phyloP scores from a whole-genome alignment of 2,329 filamentous ascomycete species.

The Aspergillus glaucus region DNA sequence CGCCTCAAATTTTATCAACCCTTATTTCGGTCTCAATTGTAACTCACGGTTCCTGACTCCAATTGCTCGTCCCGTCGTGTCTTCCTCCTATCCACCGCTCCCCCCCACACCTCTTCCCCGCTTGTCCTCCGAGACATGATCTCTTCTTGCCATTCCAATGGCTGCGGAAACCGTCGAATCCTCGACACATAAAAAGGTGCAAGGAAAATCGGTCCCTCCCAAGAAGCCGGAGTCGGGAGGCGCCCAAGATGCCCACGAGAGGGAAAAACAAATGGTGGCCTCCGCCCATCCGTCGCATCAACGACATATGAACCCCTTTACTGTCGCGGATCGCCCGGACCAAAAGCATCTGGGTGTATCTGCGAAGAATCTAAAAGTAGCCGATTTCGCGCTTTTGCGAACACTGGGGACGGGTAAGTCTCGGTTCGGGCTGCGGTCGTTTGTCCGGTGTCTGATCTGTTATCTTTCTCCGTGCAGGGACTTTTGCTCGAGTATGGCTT shows the following conservation, averaged over 20 bases:
- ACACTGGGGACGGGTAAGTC: constrained; percentile 45
- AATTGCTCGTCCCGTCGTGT: constrained; percentile 13
- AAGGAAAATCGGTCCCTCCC: constrained; percentile 14
- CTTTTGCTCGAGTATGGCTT: constrained; percentile 48
- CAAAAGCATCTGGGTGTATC: constrained; percentile 34
- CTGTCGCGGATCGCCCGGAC: constrained; percentile 33
- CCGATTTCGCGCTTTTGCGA: constrained; percentile 43
- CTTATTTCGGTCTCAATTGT: too few relatives aligned
- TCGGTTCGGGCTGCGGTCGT: constrained; percentile 1
- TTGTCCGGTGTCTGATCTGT: constrained; percentile 8
- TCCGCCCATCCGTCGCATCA: constrained; percentile 23
- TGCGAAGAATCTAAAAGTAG: constrained; percentile 30
- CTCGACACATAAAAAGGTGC: constrained; percentile 24
- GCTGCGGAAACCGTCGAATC: constrained; percentile 35
- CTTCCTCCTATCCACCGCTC: constrained; percentile 3
- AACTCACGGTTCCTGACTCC: neutral
- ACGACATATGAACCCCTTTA: constrained; percentile 29
- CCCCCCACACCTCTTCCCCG: constrained; percentile 4
- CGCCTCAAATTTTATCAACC: too few relatives aligned
- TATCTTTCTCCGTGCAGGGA: constrained; percentile 31
- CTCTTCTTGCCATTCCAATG: constrained; percentile 28
- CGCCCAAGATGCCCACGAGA: constrained; percentile 20
- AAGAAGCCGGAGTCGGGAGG: constrained; percentile 10
- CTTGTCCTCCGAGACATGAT: constrained; percentile 25
- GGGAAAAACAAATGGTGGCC: constrained; percentile 24